These are phyloP conservation scores for Ganoderma meredithae DNA, from an alignment of 1,284 basidiomycete genomes.

Conservation along the genomic window DNA sequence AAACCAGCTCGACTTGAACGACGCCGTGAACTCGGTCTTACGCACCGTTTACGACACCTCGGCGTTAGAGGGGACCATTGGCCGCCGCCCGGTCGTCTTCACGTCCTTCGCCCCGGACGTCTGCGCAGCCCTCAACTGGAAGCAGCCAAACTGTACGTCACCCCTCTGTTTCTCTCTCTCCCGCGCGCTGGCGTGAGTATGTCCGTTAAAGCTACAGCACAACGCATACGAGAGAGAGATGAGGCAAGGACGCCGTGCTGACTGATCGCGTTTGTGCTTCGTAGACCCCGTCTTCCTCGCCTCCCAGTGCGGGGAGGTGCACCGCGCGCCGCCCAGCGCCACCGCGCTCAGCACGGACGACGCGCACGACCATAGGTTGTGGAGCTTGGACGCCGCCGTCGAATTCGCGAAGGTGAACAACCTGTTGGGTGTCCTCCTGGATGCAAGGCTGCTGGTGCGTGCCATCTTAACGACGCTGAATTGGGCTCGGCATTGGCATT, in stretches of 20 bases:
- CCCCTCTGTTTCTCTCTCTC: conserved; percentile 8
- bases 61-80: conserved; percentile 54
- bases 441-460: conserved; percentile 87
- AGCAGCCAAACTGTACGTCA: conserved; percentile 94
- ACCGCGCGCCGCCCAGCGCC: conserved; percentile 46
- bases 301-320: conserved; percentile 81
- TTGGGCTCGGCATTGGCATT: not conserved
- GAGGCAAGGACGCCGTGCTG: conserved; percentile 9
- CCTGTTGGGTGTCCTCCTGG: conserved; percentile 90
- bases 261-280: conserved; percentile 14
- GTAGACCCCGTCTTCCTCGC: conserved; percentile 96
- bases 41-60: conserved; percentile 80
- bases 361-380: conserved; percentile 60
- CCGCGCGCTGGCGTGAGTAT: too few relatives aligned
- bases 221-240: not conserved
- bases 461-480: not conserved
- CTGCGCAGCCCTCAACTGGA: conserved; percentile 95
- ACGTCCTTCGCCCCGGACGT: conserved; percentile 89
- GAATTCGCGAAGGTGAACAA: conserved; percentile 96
- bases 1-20: conserved; percentile 74
- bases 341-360: conserved; percentile 55
- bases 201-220: conserved; percentile 12
- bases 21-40: conserved; percentile 84
- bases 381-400: conserved; percentile 89
- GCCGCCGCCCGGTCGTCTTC: conserved; percentile 82